phyloP scores from a whole-genome alignment of 176 grass and related monocot species.

The Aegilops longissima region DNA sequence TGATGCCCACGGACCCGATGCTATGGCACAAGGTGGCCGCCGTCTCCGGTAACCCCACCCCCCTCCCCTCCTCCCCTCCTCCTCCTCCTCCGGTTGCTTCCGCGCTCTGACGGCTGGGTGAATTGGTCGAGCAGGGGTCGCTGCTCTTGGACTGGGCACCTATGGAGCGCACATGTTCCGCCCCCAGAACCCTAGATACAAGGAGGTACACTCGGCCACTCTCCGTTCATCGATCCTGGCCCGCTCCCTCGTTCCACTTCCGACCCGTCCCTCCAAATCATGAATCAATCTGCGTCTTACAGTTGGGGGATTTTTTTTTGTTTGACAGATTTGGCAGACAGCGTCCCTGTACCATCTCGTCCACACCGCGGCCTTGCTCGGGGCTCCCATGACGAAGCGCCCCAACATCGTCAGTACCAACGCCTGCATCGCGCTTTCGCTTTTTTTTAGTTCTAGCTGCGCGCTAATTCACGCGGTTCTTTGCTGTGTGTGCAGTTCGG shows the following conservation, averaged over 20 bases:
- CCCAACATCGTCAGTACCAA: slow-evolving; percentile 63
- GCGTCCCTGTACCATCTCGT: slow-evolving; percentile 92
- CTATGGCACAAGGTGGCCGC: slow-evolving; percentile 94
- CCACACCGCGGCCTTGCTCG: slow-evolving; percentile 85
- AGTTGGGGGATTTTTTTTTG: not conserved
- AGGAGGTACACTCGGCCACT: slow-evolving; percentile 46
- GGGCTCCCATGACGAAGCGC: slow-evolving; percentile 67
- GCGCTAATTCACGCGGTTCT: slow-evolving; percentile 7
- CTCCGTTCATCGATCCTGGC: not conserved
- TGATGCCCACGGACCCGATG: slow-evolving; percentile 50
- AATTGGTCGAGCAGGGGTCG: slow-evolving; percentile 51
- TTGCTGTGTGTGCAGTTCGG: slow-evolving; percentile 64
- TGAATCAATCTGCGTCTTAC: not conserved
- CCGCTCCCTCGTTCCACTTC: not conserved
- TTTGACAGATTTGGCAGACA: slow-evolving; percentile 76
- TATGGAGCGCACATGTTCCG: slow-evolving; percentile 77
- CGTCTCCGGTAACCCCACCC: slow-evolving; percentile 58
- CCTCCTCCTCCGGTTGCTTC: not conserved
- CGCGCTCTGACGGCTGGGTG: not conserved
- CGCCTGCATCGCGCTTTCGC: not conserved
- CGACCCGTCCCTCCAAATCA: not conserved
- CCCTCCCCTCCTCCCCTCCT: not conserved
- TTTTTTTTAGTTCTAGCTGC: not conserved
- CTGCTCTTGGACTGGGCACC: slow-evolving; percentile 84
- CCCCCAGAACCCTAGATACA: slow-evolving; percentile 73